phyloP scores from a whole-genome alignment of 306 rosid genomes.

The Cicer chorassanicum region DNA sequence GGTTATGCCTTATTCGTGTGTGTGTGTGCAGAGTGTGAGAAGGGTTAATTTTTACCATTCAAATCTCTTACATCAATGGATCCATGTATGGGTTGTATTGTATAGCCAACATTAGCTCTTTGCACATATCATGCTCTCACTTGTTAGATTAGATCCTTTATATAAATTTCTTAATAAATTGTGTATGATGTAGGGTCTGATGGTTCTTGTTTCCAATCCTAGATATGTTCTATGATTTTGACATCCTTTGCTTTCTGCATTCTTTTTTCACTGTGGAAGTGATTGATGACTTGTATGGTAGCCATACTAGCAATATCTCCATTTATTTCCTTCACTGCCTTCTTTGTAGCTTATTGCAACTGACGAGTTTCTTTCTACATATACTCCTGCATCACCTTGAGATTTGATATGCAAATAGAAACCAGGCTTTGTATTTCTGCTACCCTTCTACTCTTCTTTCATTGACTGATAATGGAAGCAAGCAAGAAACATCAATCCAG shows the following conservation, averaged over 20 bases:
- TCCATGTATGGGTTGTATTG: not conserved
- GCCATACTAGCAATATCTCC: not conserved
- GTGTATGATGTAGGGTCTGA: not conserved
- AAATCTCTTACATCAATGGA: not conserved
- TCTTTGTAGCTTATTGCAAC: not conserved
- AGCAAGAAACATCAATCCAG: not conserved
- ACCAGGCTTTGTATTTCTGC: not conserved
- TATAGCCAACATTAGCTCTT: not conserved
- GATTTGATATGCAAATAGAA: constrained; percentile 18
- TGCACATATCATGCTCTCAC: not conserved
- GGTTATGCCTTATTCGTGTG: not conserved
- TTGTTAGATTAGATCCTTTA: not conserved
- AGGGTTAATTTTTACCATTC: not conserved
- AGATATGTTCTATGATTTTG: not conserved
- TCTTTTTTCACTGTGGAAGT: not conserved
- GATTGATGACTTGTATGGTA: not conserved
- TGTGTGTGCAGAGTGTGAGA: not conserved
- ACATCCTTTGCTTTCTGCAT: constrained; percentile 2
- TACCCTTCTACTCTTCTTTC: constrained; percentile 12
- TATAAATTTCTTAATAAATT: constrained; percentile 4
- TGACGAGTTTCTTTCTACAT: not conserved
- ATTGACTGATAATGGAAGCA: constrained; percentile 4
- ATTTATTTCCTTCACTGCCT: not conserved
- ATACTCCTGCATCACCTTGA: not conserved
- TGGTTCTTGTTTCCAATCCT: not conserved